Conservation (phyloP, 2,329 filamentous ascomycete species). For the Didymosphaeria variabile region DNA sequence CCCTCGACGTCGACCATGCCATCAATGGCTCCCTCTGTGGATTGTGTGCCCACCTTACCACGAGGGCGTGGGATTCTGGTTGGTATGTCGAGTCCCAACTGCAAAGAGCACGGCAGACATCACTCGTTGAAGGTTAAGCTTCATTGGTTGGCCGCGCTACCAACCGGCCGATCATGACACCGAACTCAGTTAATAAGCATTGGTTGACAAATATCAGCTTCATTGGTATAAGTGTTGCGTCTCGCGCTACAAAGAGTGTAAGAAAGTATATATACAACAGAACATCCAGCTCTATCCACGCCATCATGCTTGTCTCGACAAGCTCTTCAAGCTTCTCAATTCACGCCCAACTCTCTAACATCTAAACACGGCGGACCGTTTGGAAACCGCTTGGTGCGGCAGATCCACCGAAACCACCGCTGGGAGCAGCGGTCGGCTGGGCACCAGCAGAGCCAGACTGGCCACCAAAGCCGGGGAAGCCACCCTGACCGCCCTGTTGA, state of each 20-base stretch:
- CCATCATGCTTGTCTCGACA: neutral
- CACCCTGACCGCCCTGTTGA: neutral
- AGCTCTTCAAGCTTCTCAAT: neutral
- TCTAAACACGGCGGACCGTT: neutral
- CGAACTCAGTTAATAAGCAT: neutral
- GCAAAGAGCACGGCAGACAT: no score
- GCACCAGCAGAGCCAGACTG: constrained; percentile 2
- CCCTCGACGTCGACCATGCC: no score
- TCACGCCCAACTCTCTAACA: neutral
- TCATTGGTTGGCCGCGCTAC: no score
- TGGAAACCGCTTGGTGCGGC: neutral
- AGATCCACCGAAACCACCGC: neutral
- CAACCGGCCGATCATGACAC: no score
- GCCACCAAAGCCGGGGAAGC: neutral
- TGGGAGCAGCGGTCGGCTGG: neutral
- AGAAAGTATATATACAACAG: constrained; percentile 7
- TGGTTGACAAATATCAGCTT: neutral
- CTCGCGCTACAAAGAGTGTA: constrained; percentile 6
- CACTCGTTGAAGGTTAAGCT: no score
- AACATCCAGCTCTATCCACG: constrained; percentile 2
- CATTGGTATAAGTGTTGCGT: neutral
- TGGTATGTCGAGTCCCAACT: no score
- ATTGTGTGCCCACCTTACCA: no score
- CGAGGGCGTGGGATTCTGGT: no score
- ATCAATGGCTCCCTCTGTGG: no score